Base-by-base conservation (phyloP, 176 grass and related monocot species). In the Elaeis guineensis region DNA sequence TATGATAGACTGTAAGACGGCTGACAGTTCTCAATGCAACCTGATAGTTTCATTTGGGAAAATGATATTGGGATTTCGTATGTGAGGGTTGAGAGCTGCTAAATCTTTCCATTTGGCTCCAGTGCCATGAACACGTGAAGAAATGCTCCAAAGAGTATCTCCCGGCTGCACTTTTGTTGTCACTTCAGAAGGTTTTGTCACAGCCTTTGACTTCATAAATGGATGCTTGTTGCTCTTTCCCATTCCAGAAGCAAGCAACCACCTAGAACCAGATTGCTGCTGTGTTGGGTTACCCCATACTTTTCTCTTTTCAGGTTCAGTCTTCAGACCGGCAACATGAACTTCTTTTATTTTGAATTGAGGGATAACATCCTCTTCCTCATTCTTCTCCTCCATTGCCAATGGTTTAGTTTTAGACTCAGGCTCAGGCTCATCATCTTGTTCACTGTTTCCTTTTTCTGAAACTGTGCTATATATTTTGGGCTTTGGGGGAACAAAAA, bases 181-280 rank as follows among this genome's bases (percentile, higher is more conserved):
- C 65, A 59, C 72, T 85, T 75, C 54, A 7, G 72, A 63, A 30
- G 74, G 7, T 44, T 44, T 44, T 12, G 35, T 44, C 9, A 44
- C 35, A 44, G 35, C 35, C 73, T 97, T 98, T 5, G 93, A 85
- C 72, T 89, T 98, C 84, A 92, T 78, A 49, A 92, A 68, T 4
- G 84, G 84, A 77, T 90, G 78, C 50, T 98, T 98, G 72, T 86
- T 92, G 32, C 62, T 49, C 77, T 98, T 98, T 21, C 93, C 79
- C 93, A 98, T 92, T 56, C 93, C 93, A 77, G 84, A 76, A 72
- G 84, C 87, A 74, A 98, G 78, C 76, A 98, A 67, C 93, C 93
- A 98, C 73, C 93, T 89, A 24, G 93, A 98, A 19, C 93, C 93
- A 64, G 87, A 85, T 23, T 98, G 84, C 32, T 92, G 81, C 44